A percentile compares a stretch with the other conserved stretches of the same genome.
phyloP scores from a whole-genome alignment of 305 asterid species.

The Solanum hybrid region DNA sequence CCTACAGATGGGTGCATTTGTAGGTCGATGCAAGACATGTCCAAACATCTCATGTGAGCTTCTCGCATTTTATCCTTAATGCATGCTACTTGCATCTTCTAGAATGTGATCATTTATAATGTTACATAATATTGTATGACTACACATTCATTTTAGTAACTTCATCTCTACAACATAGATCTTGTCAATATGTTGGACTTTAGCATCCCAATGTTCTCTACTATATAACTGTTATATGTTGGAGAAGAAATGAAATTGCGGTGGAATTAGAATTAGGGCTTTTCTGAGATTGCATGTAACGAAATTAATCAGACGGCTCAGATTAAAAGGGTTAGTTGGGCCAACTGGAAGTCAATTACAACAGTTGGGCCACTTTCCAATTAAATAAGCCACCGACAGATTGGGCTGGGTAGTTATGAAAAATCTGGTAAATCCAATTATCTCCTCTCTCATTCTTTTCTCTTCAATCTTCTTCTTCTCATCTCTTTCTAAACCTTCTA shows the following conservation, averaged over 20 bases:
- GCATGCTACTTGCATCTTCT: neutral
- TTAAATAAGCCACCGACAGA: neutral
- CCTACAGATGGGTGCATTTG: neutral
- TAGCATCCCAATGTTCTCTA: neutral
- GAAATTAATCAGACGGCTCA: neutral
- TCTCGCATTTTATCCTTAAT: neutral
- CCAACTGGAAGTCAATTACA: no score
- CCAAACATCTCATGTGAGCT: neutral
- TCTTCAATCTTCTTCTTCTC: neutral
- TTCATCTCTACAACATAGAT: neutral
- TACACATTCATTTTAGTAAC: neutral
- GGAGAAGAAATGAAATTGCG: neutral
- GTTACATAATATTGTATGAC: neutral
- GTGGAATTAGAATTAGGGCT: neutral
- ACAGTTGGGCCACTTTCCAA: neutral
- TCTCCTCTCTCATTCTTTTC: neutral
- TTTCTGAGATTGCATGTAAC: neutral
- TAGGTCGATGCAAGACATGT: neutral
- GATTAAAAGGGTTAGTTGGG: neutral
- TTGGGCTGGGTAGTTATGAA: neutral
- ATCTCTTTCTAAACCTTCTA: neutral
- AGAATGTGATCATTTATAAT: neutral
- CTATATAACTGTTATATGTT: neutral
- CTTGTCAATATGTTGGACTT: neutral
- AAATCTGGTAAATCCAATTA: neutral